Conservation (phyloP, 1,284 basidiomycete species). For the Cutaneotrichosporon sp. region DNA sequence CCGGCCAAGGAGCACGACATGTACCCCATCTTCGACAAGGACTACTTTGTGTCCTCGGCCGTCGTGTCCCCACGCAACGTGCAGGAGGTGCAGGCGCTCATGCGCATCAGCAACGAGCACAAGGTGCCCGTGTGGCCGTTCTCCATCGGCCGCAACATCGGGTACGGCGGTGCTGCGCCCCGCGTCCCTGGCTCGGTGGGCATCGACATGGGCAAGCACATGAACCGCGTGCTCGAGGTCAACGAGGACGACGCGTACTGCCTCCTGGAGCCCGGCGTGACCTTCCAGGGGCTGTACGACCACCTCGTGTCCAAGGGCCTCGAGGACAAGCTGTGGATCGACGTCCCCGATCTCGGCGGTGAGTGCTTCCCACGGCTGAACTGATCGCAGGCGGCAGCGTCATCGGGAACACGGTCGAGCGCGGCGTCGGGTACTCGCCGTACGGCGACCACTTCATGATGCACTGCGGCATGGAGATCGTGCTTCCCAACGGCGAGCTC, state of each 20-base stretch:
- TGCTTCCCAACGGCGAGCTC: slow-evolving; percentile 15
- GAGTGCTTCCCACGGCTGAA: too few species aligned
- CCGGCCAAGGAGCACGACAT: slow-evolving; percentile 21
- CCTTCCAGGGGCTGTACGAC: slow-evolving; percentile 18
- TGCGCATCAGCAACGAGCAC: slow-evolving; percentile 16
- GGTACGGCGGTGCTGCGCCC: slow-evolving; percentile 16
- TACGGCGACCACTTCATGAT: slow-evolving; percentile 21
- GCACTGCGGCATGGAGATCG: slow-evolving; percentile 19
- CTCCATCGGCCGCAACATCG: slow-evolving; percentile 14
- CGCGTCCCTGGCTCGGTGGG: slow-evolving; percentile 15
- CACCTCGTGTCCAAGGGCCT: slow-evolving; percentile 6
- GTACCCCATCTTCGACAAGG: slow-evolving; percentile 18
- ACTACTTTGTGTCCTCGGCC: slow-evolving; percentile 18
- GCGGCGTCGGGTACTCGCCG: slow-evolving; percentile 18
- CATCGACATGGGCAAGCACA: slow-evolving; percentile 15
- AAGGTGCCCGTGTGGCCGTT: slow-evolving; percentile 18
- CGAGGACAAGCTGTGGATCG: slow-evolving; percentile 19
- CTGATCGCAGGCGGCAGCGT: slow-evolving; percentile 11
- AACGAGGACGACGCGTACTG: slow-evolving; percentile 17
- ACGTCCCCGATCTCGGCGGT: slow-evolving; percentile 15
- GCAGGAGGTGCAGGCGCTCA: slow-evolving; percentile 12
- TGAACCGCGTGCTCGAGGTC: slow-evolving; percentile 18
- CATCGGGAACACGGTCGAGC: slow-evolving; percentile 18
- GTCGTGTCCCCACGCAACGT: slow-evolving; percentile 14
- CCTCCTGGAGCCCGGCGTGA: slow-evolving; percentile 17